Conservation (phyloP, 1,284 basidiomycete species). For the Dichomitus squalens region DNA sequence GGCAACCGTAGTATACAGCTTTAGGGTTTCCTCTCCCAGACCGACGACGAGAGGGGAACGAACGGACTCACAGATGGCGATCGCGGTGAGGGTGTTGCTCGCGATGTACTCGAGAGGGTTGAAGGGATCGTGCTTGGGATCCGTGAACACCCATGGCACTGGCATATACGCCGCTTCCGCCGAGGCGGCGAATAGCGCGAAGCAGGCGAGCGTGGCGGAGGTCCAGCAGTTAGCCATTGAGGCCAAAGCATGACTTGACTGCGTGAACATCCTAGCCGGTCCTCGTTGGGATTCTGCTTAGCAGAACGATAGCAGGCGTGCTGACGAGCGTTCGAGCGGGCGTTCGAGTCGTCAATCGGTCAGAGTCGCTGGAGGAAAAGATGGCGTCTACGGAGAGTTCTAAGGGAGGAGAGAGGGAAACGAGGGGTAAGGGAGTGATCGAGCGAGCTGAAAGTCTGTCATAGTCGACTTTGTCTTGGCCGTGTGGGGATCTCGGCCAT, state of each 20-base stretch:
- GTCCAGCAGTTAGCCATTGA: neutral
- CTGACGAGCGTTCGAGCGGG: no score
- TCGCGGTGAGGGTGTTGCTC: conserved; percentile 54
- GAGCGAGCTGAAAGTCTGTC: no score
- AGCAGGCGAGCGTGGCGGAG: conserved; percentile 7
- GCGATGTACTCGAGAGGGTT: conserved; percentile 67
- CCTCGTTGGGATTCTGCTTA: no score
- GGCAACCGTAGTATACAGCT: conserved; percentile 8
- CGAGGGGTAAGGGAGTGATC: neutral
- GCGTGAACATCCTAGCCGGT: neutral
- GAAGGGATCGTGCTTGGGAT: conserved; percentile 56
- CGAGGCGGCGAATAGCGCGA: conserved; percentile 4
- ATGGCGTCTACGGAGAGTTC: no score
- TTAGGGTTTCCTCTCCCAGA: neutral
- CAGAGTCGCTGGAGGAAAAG: no score
- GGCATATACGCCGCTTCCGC: conserved; percentile 36
- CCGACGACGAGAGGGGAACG: neutral
- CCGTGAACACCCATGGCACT: conserved; percentile 30
- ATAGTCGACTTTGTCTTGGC: neutral
- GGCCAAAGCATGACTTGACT: neutral
- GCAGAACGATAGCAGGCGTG: no score
- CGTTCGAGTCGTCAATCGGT: no score
- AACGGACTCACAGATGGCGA: conserved; percentile 49
- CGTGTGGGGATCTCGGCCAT: no score
- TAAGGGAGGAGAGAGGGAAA: neutral